Percentiles rank a stretch among this genome's conserved stretches.
These are phyloP conservation scores for Paragyromitra xinjiangensis DNA, from an alignment of 495 filamentous ascomycete genomes.

Conservation along the genomic window DNA sequence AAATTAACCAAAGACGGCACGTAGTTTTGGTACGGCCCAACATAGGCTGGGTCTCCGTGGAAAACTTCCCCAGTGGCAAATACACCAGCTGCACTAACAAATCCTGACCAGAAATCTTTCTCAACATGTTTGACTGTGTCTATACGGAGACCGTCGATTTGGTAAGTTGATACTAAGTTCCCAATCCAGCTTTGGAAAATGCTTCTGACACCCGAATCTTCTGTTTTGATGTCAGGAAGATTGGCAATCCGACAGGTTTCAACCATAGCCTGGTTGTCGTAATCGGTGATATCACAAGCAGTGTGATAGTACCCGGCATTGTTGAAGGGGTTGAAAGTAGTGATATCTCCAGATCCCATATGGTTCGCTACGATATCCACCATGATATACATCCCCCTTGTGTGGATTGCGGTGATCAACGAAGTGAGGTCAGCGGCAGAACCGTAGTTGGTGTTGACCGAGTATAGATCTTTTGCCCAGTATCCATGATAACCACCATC, in stretches of 20 bases:
- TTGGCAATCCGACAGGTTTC: slow-evolving; percentile 58
- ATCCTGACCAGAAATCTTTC: slow-evolving; percentile 73
- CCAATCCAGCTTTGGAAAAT: slow-evolving; percentile 74
- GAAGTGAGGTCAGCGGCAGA: slow-evolving; percentile 70
- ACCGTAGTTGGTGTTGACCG: slow-evolving; percentile 73
- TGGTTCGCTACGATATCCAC: slow-evolving; percentile 83
- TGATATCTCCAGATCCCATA: slow-evolving; percentile 74
- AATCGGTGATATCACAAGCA: slow-evolving; percentile 71
- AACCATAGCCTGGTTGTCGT: slow-evolving; percentile 62
- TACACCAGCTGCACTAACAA: slow-evolving; percentile 71
- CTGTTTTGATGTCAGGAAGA: slow-evolving; percentile 76
- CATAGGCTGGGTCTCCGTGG: slow-evolving; percentile 68
- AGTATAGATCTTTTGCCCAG: slow-evolving; percentile 75
- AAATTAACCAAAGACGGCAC: slow-evolving; percentile 76
- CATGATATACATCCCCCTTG: slow-evolving; percentile 77
- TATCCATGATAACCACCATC: slow-evolving; percentile 73
- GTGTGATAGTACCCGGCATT: slow-evolving; percentile 71
- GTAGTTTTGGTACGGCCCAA: slow-evolving; percentile 72
- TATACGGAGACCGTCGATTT: slow-evolving; percentile 79
- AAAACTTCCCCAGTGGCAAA: slow-evolving; percentile 76
- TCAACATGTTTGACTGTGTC: slow-evolving; percentile 79
- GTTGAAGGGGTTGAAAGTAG: slow-evolving; percentile 72
- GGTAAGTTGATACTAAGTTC: slow-evolving; percentile 71
- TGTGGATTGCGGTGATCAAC: slow-evolving; percentile 68
- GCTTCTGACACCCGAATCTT: slow-evolving; percentile 65